phyloP scores from a whole-genome alignment of 2,329 filamentous ascomycete species.

The Colletotrichum chlorophyti region DNA sequence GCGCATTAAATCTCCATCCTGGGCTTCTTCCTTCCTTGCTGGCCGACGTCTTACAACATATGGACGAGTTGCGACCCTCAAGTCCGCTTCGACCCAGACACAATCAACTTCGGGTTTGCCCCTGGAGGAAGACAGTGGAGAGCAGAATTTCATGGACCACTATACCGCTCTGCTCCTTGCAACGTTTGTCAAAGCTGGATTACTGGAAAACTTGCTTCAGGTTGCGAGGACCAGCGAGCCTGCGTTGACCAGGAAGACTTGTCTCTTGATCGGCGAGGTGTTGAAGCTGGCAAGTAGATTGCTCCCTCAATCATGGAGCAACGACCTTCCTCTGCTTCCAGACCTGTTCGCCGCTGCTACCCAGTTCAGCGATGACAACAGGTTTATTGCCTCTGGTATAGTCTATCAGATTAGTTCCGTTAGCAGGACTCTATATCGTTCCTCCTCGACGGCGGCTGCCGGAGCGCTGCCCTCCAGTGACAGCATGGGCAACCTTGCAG shows the following conservation, averaged over 20 bases:
- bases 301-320: slow-evolving; percentile 82
- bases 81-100: slow-evolving; percentile 59
- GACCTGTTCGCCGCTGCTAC: slow-evolving; percentile 82
- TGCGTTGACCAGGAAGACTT: slow-evolving; percentile 84
- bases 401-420: slow-evolving; percentile 99
- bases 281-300: slow-evolving; percentile 88
- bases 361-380: slow-evolving; percentile 72
- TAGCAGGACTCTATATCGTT: slow-evolving; percentile 86
- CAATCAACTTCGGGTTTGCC: slow-evolving; percentile 44
- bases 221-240: slow-evolving; percentile 73
- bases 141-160: slow-evolving; percentile 89
- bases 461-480: slow-evolving; percentile 49
- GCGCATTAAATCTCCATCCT: slow-evolving; percentile 90
- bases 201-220: slow-evolving; percentile 67
- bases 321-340: slow-evolving; percentile 85
- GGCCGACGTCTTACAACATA: slow-evolving; percentile 94
- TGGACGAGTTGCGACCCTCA: slow-evolving; percentile 88
- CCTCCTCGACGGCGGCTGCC: slow-evolving; percentile 46
- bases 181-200: slow-evolving; percentile 81
- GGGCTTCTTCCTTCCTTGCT: slow-evolving; percentile 95
- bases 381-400: slow-evolving; percentile 84
- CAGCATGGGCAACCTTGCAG: slow-evolving; percentile 56
- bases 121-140: slow-evolving; percentile 70
- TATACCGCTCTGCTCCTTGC: slow-evolving; percentile 90
- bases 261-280: slow-evolving; percentile 87